These are phyloP conservation scores for Solanum rostratum DNA, from an alignment of 257 asterid species.

Conservation along the genomic window DNA sequence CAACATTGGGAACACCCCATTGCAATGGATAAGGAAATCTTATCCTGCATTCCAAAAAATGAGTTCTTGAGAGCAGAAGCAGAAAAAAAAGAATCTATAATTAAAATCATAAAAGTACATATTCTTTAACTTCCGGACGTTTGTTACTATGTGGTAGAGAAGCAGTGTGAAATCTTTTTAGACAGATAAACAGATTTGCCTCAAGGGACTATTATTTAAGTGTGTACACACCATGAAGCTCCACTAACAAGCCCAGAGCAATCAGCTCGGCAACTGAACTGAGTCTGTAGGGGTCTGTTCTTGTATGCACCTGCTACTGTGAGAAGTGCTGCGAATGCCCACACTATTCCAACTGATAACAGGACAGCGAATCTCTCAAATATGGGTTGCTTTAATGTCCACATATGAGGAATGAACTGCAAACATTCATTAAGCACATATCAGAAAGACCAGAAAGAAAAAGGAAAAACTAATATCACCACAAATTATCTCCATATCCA, in stretches of 20 bases:
- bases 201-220: too few relatives aligned
- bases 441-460: not conserved
- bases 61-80: not conserved
- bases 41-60: constrained; percentile 20
- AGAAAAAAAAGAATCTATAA: not conserved
- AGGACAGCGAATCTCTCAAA: constrained; percentile 63
- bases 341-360: constrained; percentile 58
- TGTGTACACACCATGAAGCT: constrained; percentile 56
- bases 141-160: too few relatives aligned
- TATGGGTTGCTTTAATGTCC: constrained; percentile 37
- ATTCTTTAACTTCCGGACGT: not conserved
- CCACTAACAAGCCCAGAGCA: constrained; percentile 81
- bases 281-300: constrained; percentile 53
- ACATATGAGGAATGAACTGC: constrained; percentile 57
- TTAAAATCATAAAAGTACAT: not conserved
- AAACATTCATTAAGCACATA: not conserved
- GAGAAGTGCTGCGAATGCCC: constrained; percentile 89
- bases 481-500: not conserved
- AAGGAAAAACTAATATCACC: not conserved
- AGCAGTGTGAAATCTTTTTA: too few relatives aligned
- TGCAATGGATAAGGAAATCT: constrained; percentile 40
- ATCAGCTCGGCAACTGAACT: constrained; percentile 87
- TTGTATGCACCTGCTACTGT: constrained; percentile 21
- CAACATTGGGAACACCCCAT: constrained; percentile 28
- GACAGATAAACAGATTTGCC: too few relatives aligned